Percentiles rank a stretch among this genome's conserved stretches.
phyloP scores from a whole-genome alignment of 192 early-diverging fungal genomes.

The Podila verticillata region DNA sequence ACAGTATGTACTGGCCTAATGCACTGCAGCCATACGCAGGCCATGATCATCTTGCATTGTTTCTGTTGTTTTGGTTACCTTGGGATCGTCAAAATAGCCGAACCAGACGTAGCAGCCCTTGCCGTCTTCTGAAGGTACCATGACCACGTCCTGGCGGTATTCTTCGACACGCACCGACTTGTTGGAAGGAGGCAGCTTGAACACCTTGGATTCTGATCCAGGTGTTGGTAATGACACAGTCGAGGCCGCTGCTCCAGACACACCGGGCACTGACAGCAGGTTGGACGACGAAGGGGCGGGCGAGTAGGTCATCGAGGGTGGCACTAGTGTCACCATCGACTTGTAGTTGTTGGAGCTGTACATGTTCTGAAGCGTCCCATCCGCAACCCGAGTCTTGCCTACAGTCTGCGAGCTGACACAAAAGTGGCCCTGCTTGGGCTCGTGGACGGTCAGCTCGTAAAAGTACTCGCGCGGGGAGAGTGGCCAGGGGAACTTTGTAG shows the following conservation, averaged over 20 bases:
- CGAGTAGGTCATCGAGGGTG: neutral
- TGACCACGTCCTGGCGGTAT: slow-evolving; percentile 60
- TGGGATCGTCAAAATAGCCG: slow-evolving; percentile 64
- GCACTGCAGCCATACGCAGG: neutral
- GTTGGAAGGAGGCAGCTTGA: slow-evolving; percentile 47
- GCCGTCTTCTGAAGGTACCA: slow-evolving; percentile 51
- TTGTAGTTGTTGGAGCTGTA: slow-evolving; percentile 45
- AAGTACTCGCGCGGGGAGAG: slow-evolving; percentile 60
- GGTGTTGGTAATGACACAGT: slow-evolving; percentile 29
- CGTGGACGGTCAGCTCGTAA: slow-evolving; percentile 54
- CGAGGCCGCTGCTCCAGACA: slow-evolving; percentile 24
- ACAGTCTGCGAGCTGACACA: slow-evolving; percentile 51
- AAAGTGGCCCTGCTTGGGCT: slow-evolving; percentile 37
- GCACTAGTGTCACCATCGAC: slow-evolving; percentile 47
- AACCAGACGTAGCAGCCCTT: slow-evolving; percentile 59
- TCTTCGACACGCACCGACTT: slow-evolving; percentile 59
- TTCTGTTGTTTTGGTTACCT: slow-evolving; percentile 37
- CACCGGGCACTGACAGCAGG: slow-evolving; percentile 23
- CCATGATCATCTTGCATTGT: neutral
- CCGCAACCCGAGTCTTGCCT: slow-evolving; percentile 32
- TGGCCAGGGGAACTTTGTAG: slow-evolving; percentile 64
- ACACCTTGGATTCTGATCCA: slow-evolving; percentile 27
- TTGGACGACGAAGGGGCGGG: neutral
- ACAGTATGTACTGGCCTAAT: neutral
- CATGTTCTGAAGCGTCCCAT: slow-evolving; percentile 36